phyloP scores from a whole-genome alignment of 495 filamentous ascomycete species.

The Penicillium cinerascens region DNA sequence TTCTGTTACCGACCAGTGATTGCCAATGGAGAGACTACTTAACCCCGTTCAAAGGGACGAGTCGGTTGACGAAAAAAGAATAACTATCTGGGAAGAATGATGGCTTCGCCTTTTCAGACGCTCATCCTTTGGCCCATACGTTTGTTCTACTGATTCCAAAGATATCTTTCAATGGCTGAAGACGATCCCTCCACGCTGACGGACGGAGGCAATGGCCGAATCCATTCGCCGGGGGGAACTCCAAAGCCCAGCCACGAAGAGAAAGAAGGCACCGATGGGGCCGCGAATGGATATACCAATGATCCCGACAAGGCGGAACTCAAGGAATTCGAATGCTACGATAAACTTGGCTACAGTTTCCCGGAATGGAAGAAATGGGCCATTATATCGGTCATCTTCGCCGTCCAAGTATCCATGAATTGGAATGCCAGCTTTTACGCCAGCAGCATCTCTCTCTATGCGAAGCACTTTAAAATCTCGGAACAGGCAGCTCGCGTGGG shows the following conservation, averaged over 20 bases:
- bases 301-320: slow-evolving; percentile 48
- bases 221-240: slow-evolving; percentile 13
- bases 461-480: slow-evolving; percentile 60
- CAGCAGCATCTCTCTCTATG: slow-evolving; percentile 60
- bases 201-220: slow-evolving; percentile 6
- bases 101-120: background rate
- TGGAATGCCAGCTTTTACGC: slow-evolving; percentile 75
- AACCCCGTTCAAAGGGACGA: background rate
- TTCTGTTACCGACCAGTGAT: no score
- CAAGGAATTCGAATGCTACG: slow-evolving; percentile 58
- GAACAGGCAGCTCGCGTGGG: slow-evolving; percentile 62
- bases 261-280: slow-evolving; percentile 12
- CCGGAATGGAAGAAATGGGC: slow-evolving; percentile 69
- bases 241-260: slow-evolving; percentile 7
- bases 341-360: slow-evolving; percentile 63
- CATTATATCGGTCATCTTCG: slow-evolving; percentile 69
- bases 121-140: background rate
- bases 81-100: background rate
- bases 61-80: background rate
- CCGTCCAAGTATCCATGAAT: slow-evolving; percentile 80
- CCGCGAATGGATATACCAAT: slow-evolving; percentile 38
- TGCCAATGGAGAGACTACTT: background rate
- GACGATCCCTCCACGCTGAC: slow-evolving; percentile 10
- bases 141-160: background rate
- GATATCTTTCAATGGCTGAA: background rate